Percentiles rank a stretch among this genome's conserved stretches.
phyloP scores from a whole-genome alignment of 257 asterid species.

The Orobanche coerulescens region DNA sequence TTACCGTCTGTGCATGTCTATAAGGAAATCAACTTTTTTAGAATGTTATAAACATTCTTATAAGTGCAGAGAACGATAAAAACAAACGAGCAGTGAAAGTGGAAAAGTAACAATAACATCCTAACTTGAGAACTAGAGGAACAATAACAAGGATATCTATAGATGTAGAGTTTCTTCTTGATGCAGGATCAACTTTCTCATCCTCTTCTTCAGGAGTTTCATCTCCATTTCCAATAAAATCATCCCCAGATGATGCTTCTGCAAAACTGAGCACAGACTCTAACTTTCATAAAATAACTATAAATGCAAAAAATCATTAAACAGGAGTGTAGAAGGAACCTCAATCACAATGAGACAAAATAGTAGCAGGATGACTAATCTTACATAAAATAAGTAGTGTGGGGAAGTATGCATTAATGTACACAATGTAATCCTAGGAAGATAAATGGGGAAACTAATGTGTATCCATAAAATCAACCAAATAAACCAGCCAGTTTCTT shows the following conservation, averaged over 20 bases:
- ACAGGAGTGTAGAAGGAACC: conserved; percentile 12
- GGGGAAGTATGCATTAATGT: background rate
- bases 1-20: conserved; percentile 33
- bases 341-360: conserved; percentile 1
- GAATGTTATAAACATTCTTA: conserved; percentile 15
- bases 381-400: background rate
- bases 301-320: conserved; percentile 9
- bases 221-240: conserved; percentile 29
- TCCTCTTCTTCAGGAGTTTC: conserved; percentile 49
- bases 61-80: conserved; percentile 8
- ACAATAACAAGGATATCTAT: conserved; percentile 34
- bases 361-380: conserved; percentile 1
- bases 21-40: conserved; percentile 36
- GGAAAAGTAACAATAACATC: conserved; percentile 12
- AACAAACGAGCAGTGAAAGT: background rate
- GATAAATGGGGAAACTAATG: background rate
- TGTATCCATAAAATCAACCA: conserved; percentile 8
- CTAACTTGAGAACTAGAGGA: background rate
- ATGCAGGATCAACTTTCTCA: conserved; percentile 23
- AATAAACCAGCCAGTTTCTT: conserved; percentile 1
- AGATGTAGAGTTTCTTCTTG: conserved; percentile 19
- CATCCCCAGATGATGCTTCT: conserved; percentile 63
- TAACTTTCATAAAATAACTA: conserved; percentile 12
- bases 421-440: conserved; percentile 2
- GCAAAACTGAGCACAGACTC: conserved; percentile 44